Conservation (phyloP, 2,329 filamentous ascomycete genomes). For the Lasiodiplodia citricola region DNA sequence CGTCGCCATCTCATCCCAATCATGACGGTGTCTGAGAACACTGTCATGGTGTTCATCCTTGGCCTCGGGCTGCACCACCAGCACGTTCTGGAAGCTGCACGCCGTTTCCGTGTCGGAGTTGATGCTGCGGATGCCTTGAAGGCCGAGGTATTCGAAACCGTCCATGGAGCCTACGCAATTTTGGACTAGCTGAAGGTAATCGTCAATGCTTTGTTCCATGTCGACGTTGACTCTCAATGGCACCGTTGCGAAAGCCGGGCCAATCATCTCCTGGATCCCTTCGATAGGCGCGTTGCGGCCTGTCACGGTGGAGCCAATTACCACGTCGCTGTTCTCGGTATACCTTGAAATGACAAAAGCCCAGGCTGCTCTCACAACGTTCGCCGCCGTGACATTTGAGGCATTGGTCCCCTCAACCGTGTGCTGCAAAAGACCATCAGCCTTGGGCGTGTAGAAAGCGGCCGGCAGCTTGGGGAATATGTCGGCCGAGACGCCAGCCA, state of each 20-base stretch:
- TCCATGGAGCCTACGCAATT: no score
- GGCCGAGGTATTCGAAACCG: background rate
- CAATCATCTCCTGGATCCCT: constrained; percentile 30
- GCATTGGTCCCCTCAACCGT: background rate
- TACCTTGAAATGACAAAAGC: constrained; percentile 31
- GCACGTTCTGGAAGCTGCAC: constrained; percentile 5
- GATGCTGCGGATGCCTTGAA: background rate
- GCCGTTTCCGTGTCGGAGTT: background rate
- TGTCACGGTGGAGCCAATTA: constrained; percentile 34
- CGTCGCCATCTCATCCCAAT: background rate
- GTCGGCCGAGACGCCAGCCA: background rate
- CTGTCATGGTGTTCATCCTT: background rate
- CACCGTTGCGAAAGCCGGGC: constrained; percentile 38
- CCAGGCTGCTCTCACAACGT: constrained; percentile 37
- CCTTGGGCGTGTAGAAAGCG: background rate
- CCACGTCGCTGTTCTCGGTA: constrained; percentile 32
- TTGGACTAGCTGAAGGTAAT: constrained; percentile 4
- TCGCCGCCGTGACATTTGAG: constrained; percentile 29
- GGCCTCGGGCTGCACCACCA: constrained; percentile 4
- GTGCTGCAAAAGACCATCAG: background rate
- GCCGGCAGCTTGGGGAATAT: background rate
- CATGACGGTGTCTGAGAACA: constrained; percentile 28
- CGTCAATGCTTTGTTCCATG: constrained; percentile 24
- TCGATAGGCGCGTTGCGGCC: constrained; percentile 34
- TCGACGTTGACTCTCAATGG: constrained; percentile 29